Percentiles rank a stretch among this genome's conserved stretches.
Conservation (phyloP, 805 yeast species). For the Pichia exigua region DNA sequence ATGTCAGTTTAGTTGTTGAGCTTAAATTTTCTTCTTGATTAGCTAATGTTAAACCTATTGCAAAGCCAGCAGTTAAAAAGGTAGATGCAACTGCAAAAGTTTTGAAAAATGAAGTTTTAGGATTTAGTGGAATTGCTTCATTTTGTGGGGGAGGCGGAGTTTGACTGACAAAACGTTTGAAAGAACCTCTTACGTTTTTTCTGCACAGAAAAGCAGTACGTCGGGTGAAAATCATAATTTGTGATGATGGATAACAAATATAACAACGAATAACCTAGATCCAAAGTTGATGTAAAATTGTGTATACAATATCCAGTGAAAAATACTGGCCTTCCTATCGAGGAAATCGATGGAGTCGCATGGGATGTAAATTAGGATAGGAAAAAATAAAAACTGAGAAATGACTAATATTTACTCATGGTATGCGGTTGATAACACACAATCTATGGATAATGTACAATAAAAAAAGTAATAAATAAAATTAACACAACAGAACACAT, state of each 20-base stretch:
- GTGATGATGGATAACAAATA: too few relatives aligned
- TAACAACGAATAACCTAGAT: not conserved
- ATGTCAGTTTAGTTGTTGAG: constrained; percentile 27
- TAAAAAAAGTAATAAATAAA: not conserved
- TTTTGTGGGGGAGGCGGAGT: not conserved
- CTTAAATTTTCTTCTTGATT: not conserved
- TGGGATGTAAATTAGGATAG: too few relatives aligned
- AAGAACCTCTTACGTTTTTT: not conserved
- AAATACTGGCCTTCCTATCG: too few relatives aligned
- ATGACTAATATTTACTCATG: too few relatives aligned
- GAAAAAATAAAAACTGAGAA: not conserved
- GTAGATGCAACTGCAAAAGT: constrained; percentile 4
- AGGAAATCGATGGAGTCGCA: too few relatives aligned
- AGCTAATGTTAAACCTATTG: constrained; percentile 7
- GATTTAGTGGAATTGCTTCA: not conserved
- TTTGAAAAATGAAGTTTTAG: constrained; percentile 1
- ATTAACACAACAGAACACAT: not conserved
- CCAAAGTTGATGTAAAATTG: not conserved
- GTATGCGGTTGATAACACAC: too few relatives aligned
- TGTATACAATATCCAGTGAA: not conserved
- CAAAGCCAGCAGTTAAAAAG: constrained; percentile 9
- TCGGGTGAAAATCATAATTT: not conserved
- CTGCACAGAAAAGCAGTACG: not conserved
- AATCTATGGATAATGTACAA: not conserved
- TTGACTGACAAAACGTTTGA: not conserved